Evolutionary conservation across 139 green algal genomes (phyloP), one percentile per base, ranked within the genome.

Genomic region (Penium margaritaceum): DNA sequence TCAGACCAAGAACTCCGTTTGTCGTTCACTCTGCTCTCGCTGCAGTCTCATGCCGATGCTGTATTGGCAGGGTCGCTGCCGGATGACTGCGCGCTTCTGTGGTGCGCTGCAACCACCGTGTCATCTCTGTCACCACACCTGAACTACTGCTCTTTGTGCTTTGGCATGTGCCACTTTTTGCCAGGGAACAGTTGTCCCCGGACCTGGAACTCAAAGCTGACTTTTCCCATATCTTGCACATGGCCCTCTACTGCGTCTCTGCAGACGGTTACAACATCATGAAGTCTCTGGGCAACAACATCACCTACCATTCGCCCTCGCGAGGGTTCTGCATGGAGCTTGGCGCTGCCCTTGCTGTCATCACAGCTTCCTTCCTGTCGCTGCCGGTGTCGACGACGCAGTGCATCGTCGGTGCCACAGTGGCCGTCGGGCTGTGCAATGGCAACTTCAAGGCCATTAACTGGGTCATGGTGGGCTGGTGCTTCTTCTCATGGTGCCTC

Each of bases 311-410:
- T 37, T 86, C 84, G 1, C 81, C 83, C 57, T 84, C 81, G 1
- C 81, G 87, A 15, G 88, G 88, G 21, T 91, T 89, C 76, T 84
- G 55, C 62, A 85, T 85, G 37, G 88, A 92, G 77, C 47, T 90
- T 17, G 62, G 80, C 17, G 79, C 87, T 0, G 74, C 83, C 0
- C 4, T 87, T 24, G 82, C 83, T 5, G 76, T 91, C 57, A 70
- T 85, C 21, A 54, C 86, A 5, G 85, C 81, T 15, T 76, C 68
- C 51, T 60, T 60, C 51, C 51, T 60, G 5, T n/a, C 51, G 12
- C 81, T 92, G 39, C 89, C 89, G 5, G 63, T 91, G 41, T 90
- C 85, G 30, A 91, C 87, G 55, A 92, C 88, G 2, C 88, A 92
- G 62, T 82, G 70, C 67, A 79, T 90, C 29, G 83, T 78, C 21